Conservation (phyloP, 768 basidiomycete genomes). For the Russula dissimulans region DNA sequence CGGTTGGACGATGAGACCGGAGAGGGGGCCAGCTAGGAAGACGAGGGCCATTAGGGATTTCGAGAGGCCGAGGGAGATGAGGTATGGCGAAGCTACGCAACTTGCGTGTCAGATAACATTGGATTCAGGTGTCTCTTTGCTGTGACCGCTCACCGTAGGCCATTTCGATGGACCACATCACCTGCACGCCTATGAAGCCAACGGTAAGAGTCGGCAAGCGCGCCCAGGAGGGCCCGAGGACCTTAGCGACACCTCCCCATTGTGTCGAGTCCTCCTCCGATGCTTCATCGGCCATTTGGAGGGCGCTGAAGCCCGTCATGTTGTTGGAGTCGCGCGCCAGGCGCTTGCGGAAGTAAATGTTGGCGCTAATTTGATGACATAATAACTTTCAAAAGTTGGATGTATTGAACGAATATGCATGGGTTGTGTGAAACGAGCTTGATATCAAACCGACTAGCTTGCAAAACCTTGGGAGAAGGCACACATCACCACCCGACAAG, state of each 20-base stretch:
- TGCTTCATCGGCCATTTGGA: slow-evolving; percentile 39
- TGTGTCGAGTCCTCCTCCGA: slow-evolving; percentile 29
- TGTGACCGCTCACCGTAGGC: slow-evolving; percentile 49
- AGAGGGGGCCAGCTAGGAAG: slow-evolving; percentile 86
- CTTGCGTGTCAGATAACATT: not conserved
- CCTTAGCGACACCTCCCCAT: slow-evolving; percentile 46
- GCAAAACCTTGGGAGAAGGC: not conserved
- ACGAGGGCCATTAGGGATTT: slow-evolving; percentile 86
- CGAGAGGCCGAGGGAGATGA: slow-evolving; percentile 78
- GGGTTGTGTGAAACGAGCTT: not conserved
- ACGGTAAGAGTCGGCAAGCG: slow-evolving; percentile 65
- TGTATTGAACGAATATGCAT: not conserved
- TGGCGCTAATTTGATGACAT: too few relatives aligned
- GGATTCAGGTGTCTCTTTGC: not conserved
- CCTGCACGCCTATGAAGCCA: slow-evolving; percentile 75
- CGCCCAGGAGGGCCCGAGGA: slow-evolving; percentile 59
- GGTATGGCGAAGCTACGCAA: slow-evolving; percentile 66
- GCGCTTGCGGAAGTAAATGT: not conserved
- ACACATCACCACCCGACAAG: not conserved
- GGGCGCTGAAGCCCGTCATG: slow-evolving; percentile 46
- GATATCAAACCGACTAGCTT: not conserved
- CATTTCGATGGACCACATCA: slow-evolving; percentile 94
- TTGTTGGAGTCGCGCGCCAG: not conserved
- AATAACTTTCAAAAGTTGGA: not conserved
- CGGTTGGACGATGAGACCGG: slow-evolving; percentile 86